Conservation (phyloP, 495 filamentous ascomycete genomes). For the Penicillium pancosmium region DNA sequence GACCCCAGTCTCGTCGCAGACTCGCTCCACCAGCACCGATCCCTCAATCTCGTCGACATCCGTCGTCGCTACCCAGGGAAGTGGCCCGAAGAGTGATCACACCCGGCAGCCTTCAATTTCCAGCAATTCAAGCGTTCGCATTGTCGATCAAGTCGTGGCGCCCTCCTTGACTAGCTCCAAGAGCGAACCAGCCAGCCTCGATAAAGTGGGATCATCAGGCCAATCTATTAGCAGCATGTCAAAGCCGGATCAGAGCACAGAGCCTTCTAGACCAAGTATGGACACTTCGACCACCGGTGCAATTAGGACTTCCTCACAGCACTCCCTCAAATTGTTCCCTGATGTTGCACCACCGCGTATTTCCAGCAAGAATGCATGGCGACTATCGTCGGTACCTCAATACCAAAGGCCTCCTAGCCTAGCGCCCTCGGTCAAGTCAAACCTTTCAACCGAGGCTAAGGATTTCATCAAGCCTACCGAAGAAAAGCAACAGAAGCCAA, state of each 20-base stretch:
- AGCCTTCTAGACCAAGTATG: not conserved
- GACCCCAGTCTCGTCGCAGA: constrained; percentile 4
- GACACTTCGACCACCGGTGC: not conserved
- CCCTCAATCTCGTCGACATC: constrained; percentile 11
- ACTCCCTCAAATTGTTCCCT: constrained; percentile 43
- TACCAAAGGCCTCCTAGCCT: constrained; percentile 21
- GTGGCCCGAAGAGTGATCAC: constrained; percentile 10
- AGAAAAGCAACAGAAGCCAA: constrained; percentile 1
- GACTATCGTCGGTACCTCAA: constrained; percentile 28
- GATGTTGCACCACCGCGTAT: constrained; percentile 38
- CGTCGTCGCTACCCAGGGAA: constrained; percentile 8
- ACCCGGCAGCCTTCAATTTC: constrained; percentile 16
- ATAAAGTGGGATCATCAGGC: not conserved
- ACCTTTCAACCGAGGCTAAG: not conserved
- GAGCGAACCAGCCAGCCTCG: not conserved
- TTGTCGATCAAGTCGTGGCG: not conserved
- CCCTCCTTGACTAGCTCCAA: not conserved
- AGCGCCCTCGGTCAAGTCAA: constrained; percentile 4
- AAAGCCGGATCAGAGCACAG: constrained; percentile 7
- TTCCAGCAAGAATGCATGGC: constrained; percentile 34
- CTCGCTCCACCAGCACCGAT: not conserved
- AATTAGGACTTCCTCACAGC: constrained; percentile 21
- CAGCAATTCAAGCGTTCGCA: constrained; percentile 7
- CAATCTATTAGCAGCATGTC: constrained; percentile 6
- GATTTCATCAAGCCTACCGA: not conserved